These are phyloP conservation scores for Panaeolus papilionaceus DNA, from an alignment of 768 basidiomycete genomes.

Conservation along the genomic window DNA sequence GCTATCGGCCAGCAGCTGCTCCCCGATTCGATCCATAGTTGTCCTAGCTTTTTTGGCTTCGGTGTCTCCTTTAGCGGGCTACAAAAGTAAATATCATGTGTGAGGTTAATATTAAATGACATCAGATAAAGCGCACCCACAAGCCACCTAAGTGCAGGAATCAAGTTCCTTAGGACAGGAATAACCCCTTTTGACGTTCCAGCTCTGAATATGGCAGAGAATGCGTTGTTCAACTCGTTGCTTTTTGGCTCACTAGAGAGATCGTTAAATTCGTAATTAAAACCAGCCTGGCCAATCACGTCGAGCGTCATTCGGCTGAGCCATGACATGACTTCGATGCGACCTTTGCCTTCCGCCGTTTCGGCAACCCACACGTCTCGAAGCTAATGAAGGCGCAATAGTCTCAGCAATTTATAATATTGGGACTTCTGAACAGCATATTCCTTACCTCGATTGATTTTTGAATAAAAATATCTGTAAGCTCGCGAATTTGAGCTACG, in stretches of 20 bases:
- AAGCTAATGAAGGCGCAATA: constrained; percentile 37
- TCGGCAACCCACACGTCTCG: constrained; percentile 53
- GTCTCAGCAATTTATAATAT: too few species aligned
- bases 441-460: constrained; percentile 55
- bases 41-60: too few species aligned
- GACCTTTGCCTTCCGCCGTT: constrained; percentile 32
- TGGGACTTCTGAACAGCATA: background rate
- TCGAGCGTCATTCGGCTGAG: constrained; percentile 75
- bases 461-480: constrained; percentile 61
- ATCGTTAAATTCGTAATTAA: constrained; percentile 42
- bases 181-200: constrained; percentile 42
- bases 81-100: too few species aligned
- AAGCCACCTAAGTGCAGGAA: constrained; percentile 46
- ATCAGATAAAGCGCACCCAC: constrained; percentile 30
- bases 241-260: constrained; percentile 36
- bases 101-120: too few species aligned
- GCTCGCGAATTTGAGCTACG: constrained; percentile 58
- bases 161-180: constrained; percentile 35
- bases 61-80: too few species aligned
- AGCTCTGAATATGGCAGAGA: constrained; percentile 54
- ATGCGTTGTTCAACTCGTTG: constrained; percentile 60
- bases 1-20: too few species aligned
- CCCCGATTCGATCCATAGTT: too few species aligned
- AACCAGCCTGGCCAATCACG: constrained; percentile 72
- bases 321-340: constrained; percentile 68